Conservation (phyloP, 2,329 filamentous ascomycete species). For the Pseudofabraea citricarpa region DNA sequence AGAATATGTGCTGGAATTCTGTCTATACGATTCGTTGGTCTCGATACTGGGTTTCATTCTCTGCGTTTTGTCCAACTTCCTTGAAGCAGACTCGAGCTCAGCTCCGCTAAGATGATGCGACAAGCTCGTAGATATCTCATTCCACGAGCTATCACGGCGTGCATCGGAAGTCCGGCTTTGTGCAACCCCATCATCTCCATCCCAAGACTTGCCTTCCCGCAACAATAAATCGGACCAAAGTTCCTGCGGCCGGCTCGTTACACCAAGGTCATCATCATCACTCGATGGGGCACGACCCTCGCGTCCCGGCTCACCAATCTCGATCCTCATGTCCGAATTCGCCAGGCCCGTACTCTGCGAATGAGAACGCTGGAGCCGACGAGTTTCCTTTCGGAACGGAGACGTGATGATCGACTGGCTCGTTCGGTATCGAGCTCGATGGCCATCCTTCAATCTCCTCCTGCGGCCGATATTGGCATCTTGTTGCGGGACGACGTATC, state of each 20-base stretch:
- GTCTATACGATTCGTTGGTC: background rate
- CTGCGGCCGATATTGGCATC: slow-evolving; percentile 23
- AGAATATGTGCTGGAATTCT: background rate
- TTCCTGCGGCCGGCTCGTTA: background rate
- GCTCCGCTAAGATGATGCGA: background rate
- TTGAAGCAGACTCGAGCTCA: background rate
- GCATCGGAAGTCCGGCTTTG: background rate
- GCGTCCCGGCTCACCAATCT: slow-evolving; percentile 20
- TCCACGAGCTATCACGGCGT: background rate
- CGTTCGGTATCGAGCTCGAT: slow-evolving; percentile 18
- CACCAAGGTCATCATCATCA: slow-evolving; percentile 4
- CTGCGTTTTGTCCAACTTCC: background rate
- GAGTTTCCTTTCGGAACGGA: background rate
- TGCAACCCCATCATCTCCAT: background rate
- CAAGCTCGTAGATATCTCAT: background rate
- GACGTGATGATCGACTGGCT: slow-evolving; percentile 11
- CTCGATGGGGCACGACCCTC: slow-evolving; percentile 21
- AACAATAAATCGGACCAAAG: background rate
- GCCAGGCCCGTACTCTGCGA: background rate
- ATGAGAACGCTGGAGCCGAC: background rate
- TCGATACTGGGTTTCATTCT: background rate
- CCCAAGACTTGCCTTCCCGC: background rate
- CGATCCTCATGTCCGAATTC: slow-evolving; percentile 22
- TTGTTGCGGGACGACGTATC: slow-evolving; percentile 13
- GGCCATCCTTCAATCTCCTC: slow-evolving; percentile 15